Evolutionary conservation across 2,329 filamentous ascomycete species (phyloP), one percentile per base, ranked within the genome.

Genomic region (Aureobasidium lini): DNA sequence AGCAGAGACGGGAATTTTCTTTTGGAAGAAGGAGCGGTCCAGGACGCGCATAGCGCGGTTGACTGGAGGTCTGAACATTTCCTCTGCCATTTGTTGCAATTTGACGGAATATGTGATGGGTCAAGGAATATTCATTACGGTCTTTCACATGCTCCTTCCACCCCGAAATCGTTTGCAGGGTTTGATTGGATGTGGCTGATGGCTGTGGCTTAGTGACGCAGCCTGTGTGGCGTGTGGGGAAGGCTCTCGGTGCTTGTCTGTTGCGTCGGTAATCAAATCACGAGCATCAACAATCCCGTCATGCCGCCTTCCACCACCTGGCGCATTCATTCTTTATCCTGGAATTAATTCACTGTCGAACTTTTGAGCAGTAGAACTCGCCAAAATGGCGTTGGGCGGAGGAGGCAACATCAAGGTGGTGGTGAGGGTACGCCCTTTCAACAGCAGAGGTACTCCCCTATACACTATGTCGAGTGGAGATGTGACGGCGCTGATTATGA

Each of bases 391-490:
- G 70, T 79, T 83, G 67, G 81, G 83, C 67, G 89, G 89, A 70
- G 91, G 89, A 77, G 92, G 94, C 72, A 99, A 99, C 73, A 99
- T 99, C 76, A 99, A 99, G 86, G 94, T 99, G 79, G 94, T 99
- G 81, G 94, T 99, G 80, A 86, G 94, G 78, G 87, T 89, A 68
- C 85, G 94, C 72, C 94, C 94, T 53, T 99, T 99, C 79, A 99
- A 99, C 75, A 86, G 85, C 70, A 86, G 92, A 93, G 90, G 91
- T 93, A 80, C 61, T 28, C 40, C 28, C 23, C 16, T 29, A 58
- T 23, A 16, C 18, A 8, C 3, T 8, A 23, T 29, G 10, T 6
- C n/a, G 16, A n/a, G 9, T 15, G 9, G 1, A 60, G 11, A n/a
- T 9, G 1, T 9, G 37, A 13, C 6, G 15, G 9, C 6, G 42